Evolutionary conservation across 139 green algal species (phyloP).

Genomic region (Tetradesmus obliquus): DNA sequence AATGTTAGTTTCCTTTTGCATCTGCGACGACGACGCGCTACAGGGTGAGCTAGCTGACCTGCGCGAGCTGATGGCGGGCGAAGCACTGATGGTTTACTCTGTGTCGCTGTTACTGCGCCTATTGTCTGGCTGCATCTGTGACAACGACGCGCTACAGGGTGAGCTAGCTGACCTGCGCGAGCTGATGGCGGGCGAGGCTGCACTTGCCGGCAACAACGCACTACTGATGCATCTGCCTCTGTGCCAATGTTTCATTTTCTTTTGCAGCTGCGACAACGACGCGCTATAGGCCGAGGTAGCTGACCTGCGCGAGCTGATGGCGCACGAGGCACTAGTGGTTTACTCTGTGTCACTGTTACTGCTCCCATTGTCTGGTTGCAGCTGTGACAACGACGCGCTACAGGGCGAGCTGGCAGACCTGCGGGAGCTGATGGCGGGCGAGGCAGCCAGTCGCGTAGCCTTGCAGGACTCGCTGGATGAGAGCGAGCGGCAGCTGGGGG

Average conservation of each 20-base stretch:
- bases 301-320: constrained; percentile 54
- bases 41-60: constrained; percentile 46
- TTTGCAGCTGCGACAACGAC: constrained; percentile 3
- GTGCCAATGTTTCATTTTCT: background rate
- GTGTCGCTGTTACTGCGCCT: background rate
- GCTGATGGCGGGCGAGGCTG: constrained; percentile 66
- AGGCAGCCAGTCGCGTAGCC: constrained; percentile 68
- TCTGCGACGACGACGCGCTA: constrained; percentile 19
- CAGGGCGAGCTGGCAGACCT: constrained; percentile 46
- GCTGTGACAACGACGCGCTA: constrained; percentile 33
- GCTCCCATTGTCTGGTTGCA: background rate
- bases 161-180: constrained; percentile 55
- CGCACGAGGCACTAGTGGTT: constrained; percentile 57
- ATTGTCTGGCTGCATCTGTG: background rate
- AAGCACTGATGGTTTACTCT: constrained; percentile 45
- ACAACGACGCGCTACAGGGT: constrained; percentile 32
- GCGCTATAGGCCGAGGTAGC: constrained; percentile 46
- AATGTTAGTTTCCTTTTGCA: too few species aligned
- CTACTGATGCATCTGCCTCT: background rate
- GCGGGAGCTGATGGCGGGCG: constrained; percentile 61
- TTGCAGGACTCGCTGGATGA: constrained; percentile 52
- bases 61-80: constrained; percentile 61
- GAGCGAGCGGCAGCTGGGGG: constrained; percentile 31
- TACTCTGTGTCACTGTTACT: background rate
- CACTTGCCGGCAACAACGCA: background rate